A percentile compares a stretch with the other conserved stretches of the same genome.
phyloP scores from a whole-genome alignment of 2,329 filamentous ascomycete species.

The Calonectria naviculata region DNA sequence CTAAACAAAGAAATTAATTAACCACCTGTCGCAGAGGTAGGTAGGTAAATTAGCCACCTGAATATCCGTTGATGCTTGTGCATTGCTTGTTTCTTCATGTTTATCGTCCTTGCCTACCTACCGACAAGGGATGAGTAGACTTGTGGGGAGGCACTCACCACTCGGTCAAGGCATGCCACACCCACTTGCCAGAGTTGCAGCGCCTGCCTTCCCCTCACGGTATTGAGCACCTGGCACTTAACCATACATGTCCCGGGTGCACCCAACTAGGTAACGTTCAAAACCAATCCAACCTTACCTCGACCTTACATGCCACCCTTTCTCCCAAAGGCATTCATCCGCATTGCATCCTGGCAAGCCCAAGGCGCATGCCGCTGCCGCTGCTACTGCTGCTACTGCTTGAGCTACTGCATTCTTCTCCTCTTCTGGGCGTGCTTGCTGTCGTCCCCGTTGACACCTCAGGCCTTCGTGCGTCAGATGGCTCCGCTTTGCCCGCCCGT shows the following conservation, averaged over 20 bases:
- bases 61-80: not conserved
- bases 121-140: not conserved
- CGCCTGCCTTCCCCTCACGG: not conserved
- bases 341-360: constrained; percentile 18
- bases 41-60: constrained; percentile 4
- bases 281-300: constrained; percentile 18
- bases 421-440: constrained; percentile 15
- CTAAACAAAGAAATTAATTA: constrained; percentile 8
- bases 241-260: not conserved
- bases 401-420: constrained; percentile 29
- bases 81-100: constrained; percentile 7
- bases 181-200: constrained; percentile 1
- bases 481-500: constrained; percentile 37
- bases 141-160: not conserved
- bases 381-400: constrained; percentile 25
- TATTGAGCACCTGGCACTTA: constrained; percentile 1
- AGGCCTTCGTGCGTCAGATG: constrained; percentile 24
- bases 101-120: not conserved
- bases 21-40: constrained; percentile 1
- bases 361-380: constrained; percentile 19
- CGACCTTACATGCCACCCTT: constrained; percentile 12
- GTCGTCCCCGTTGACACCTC: constrained; percentile 20
- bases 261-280: constrained; percentile 12
- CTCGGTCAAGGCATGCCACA: not conserved
- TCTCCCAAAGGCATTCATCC: constrained; percentile 20